Conservation (phyloP, 1,284 basidiomycete species). For the Naganishia cerealis region DNA sequence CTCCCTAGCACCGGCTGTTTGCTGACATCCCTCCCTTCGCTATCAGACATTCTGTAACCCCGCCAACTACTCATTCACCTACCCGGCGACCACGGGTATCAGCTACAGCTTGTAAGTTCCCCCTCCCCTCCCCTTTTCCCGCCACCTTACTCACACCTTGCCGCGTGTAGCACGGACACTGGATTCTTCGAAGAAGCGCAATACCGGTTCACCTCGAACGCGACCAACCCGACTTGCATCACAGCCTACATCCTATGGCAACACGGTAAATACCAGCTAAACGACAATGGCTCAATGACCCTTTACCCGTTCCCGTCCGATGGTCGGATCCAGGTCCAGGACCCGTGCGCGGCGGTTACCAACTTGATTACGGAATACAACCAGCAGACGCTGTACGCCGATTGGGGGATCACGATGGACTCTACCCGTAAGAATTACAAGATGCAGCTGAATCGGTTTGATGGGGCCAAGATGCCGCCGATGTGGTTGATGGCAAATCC, state of each 20-base stretch:
- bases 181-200: slow-evolving; percentile 82
- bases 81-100: slow-evolving; percentile 77
- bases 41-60: slow-evolving; percentile 77
- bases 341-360: slow-evolving; percentile 78
- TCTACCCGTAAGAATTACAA: slow-evolving; percentile 43
- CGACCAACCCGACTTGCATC: slow-evolving; percentile 58
- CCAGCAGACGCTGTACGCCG: slow-evolving; percentile 55
- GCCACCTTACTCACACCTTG: too few species aligned
- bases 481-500: slow-evolving; percentile 51
- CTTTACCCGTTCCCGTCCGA: slow-evolving; percentile 68
- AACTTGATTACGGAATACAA: slow-evolving; percentile 82
- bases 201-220: slow-evolving; percentile 81
- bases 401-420: slow-evolving; percentile 53
- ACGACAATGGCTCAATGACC: slow-evolving; percentile 72
- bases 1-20: background rate
- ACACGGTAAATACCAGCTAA: slow-evolving; percentile 72
- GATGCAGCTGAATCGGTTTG: slow-evolving; percentile 49
- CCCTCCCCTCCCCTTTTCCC: background rate
- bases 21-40: slow-evolving; percentile 2
- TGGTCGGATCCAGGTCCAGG: slow-evolving; percentile 87
- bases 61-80: slow-evolving; percentile 72
- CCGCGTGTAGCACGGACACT: slow-evolving; percentile 60
- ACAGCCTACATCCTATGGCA: slow-evolving; percentile 79
- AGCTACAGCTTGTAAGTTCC: slow-evolving; percentile 78
- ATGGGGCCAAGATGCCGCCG: slow-evolving; percentile 52